Evolutionary conservation across 2,329 filamentous ascomycete species (phyloP).

Genomic region (Sporothrix curviconia): DNA sequence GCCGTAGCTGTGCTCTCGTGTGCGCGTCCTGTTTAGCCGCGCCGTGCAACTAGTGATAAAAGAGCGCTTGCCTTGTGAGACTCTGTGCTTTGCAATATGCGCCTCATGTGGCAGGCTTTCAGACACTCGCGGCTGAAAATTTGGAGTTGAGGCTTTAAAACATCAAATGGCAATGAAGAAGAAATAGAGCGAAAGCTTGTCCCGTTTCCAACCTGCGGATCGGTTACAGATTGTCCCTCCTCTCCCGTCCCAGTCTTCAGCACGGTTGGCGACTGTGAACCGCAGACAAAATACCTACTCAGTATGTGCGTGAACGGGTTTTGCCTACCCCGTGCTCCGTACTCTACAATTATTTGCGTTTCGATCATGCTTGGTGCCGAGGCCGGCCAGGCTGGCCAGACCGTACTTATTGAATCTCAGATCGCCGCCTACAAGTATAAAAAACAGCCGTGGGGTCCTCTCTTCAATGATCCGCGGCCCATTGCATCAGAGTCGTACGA

Average conservation of each 20-base stretch:
- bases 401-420: background rate
- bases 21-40: constrained; percentile 4
- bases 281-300: no score
- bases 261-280: background rate
- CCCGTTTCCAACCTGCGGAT: constrained; percentile 30
- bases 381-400: no score
- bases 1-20: no score
- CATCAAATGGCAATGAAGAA: background rate
- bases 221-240: constrained; percentile 25
- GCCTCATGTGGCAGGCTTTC: background rate
- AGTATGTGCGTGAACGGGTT: no score
- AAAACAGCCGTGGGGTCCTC: constrained; percentile 3
- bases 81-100: background rate
- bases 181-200: background rate
- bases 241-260: constrained; percentile 1
- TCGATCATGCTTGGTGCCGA: background rate
- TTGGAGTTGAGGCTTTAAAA: background rate
- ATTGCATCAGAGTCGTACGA: constrained; percentile 20
- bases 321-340: background rate
- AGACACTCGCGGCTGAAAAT: background rate
- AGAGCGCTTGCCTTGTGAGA: background rate
- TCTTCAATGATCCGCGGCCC: constrained; percentile 2
- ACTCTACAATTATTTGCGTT: no score
- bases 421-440: background rate
- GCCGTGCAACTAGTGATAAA: background rate